Base-by-base conservation (phyloP, 192 early-diverging fungal genomes). In the Phycomyces blakesleeanus region DNA sequence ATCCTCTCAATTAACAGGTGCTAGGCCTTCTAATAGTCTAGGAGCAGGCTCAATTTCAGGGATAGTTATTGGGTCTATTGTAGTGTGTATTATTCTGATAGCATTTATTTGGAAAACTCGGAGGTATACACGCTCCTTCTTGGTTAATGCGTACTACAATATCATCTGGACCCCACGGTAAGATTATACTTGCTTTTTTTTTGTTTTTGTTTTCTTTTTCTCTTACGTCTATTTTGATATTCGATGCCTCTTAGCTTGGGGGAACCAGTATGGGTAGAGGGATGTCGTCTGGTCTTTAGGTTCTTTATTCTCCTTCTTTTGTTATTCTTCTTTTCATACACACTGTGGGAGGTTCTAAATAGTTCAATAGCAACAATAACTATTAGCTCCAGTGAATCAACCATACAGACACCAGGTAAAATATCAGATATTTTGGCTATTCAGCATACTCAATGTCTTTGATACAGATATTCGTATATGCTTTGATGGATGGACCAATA, bases 181-280 rank as follows among this genome's bases (percentile, higher is more conserved):
- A 47, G 44, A n/a, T 14, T 14, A 47, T 18, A n/a, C 2, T n/a
- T n/a, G n/a, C n/a, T n/a, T n/a, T n/a, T n/a, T n/a, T n/a, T n/a
- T n/a, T n/a, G n/a, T n/a, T n/a, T n/a, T n/a, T n/a, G n/a, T n/a
- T n/a, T n/a, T n/a, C n/a, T n/a, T n/a, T n/a, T 47, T 47, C 11
- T 18, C 18, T 7, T 3, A n/a, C 18, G 18, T 47, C 5, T 12
- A 2, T 47, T 7, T 12, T 47, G 18, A 7, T 12, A 18, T n/a
- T n/a, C 11, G 11, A 47, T 11, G 3, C 11, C 3, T 6, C 44
- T 47, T 47, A 47, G 44, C 3, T 12, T 18, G 18, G 69, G 69
- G 50, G 69, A 71, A 61, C 69, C 69, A 5, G 14, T 71, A 10
- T 71, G 69, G 69, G 63, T 63, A 55, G 69, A 71, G 66, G 65